Conservation (phyloP, 2,329 filamentous ascomycete genomes). For the Elsinoe arachidis region DNA sequence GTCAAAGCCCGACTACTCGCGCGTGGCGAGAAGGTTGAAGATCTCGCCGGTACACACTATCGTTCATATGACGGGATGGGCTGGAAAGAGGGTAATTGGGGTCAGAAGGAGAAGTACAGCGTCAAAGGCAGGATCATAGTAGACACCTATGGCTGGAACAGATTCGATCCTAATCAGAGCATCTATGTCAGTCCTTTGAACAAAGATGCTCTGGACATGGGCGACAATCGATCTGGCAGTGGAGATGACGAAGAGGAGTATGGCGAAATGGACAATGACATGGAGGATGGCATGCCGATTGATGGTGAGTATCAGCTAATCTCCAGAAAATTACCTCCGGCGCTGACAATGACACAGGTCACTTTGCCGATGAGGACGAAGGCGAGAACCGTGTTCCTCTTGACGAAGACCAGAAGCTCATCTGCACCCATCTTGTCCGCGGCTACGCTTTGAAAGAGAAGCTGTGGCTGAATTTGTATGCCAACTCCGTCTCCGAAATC, state of each 20-base stretch:
- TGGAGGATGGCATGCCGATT: constrained; percentile 26
- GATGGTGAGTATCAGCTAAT: constrained; percentile 20
- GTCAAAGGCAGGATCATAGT: constrained; percentile 45
- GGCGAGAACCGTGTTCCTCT: constrained; percentile 19
- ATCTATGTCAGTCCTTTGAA: constrained; percentile 30
- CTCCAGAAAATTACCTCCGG: neutral
- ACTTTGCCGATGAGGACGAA: constrained; percentile 23
- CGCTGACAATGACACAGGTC: neutral
- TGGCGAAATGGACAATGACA: constrained; percentile 15
- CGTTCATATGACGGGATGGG: constrained; percentile 41
- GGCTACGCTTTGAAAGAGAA: constrained; percentile 36
- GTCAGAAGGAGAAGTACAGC: constrained; percentile 32
- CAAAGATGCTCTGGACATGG: constrained; percentile 14
- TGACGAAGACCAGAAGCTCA: constrained; percentile 27
- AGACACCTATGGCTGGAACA: constrained; percentile 42
- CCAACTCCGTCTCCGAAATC: constrained; percentile 35
- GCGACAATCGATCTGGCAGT: constrained; percentile 9
- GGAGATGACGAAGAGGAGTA: constrained; percentile 19
- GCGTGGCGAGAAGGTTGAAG: constrained; percentile 40
- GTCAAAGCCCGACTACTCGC: constrained; percentile 35
- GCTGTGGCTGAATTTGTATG: constrained; percentile 34
- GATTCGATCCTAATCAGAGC: constrained; percentile 37
- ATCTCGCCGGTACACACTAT: constrained; percentile 42
- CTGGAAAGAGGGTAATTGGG: constrained; percentile 28
- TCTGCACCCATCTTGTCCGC: constrained; percentile 25